Conservation (phyloP, 139 green algal genomes). For the Picochlorum costavermella region DNA sequence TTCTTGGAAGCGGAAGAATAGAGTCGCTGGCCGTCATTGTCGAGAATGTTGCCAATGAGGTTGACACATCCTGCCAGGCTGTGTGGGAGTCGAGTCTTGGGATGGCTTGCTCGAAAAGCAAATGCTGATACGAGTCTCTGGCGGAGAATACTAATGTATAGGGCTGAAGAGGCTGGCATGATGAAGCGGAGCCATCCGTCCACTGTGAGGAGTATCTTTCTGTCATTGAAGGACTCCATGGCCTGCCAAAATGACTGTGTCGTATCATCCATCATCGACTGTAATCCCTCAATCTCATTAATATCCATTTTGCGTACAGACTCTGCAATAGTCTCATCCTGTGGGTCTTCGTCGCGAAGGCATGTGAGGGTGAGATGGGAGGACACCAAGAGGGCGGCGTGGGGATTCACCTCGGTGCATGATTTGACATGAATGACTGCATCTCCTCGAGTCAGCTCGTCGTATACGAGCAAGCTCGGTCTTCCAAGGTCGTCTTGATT, state of each 20-base stretch:
- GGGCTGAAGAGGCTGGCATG: background rate
- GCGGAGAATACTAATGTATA: conserved; percentile 25
- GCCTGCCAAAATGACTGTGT: conserved; percentile 3
- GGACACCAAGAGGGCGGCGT: conserved; percentile 37
- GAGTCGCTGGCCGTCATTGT: background rate
- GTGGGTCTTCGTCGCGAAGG: conserved; percentile 10
- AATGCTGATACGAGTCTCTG: conserved; percentile 33
- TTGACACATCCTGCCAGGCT: background rate
- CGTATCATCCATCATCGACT: background rate
- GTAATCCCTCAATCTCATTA: background rate
- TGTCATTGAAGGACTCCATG: background rate
- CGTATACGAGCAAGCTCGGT: conserved; percentile 28
- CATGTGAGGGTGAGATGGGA: conserved; percentile 10
- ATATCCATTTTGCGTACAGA: background rate
- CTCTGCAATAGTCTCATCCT: background rate
- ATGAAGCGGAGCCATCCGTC: conserved; percentile 39
- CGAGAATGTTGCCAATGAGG: background rate
- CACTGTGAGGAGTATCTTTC: conserved; percentile 16
- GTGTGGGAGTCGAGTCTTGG: conserved; percentile 5
- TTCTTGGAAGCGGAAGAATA: background rate
- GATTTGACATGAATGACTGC: conserved; percentile 34
- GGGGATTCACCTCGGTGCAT: conserved; percentile 32
- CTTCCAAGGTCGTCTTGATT: background rate
- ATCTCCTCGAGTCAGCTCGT: conserved; percentile 49
- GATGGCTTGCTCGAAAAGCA: conserved; percentile 27